Conservation (phyloP, 2,329 filamentous ascomycete genomes). For the Coniella vitis region DNA sequence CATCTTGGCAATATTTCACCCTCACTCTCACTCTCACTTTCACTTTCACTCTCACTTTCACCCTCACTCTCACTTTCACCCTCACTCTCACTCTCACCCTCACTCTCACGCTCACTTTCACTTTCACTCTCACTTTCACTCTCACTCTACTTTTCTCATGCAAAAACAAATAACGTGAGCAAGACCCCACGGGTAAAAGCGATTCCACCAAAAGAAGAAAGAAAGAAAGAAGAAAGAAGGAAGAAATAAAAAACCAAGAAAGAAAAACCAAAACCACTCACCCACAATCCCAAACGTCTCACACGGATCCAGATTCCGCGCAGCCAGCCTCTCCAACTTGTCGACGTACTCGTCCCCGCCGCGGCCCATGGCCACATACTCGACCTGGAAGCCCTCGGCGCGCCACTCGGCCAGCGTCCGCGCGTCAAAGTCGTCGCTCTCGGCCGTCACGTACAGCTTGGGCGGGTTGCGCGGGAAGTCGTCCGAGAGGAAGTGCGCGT, state of each 20-base stretch:
- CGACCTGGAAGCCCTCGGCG: slow-evolving; percentile 36
- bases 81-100: too few species aligned
- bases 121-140: too few species aligned
- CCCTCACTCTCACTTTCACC: too few species aligned
- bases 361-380: slow-evolving; percentile 34
- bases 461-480: slow-evolving; percentile 32
- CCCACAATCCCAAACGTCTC: slow-evolving; percentile 38
- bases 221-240: too few species aligned
- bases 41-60: neutral
- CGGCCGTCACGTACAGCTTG: slow-evolving; percentile 36
- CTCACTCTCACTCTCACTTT: neutral
- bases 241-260: neutral
- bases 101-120: too few species aligned
- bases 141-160: too few species aligned
- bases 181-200: too few species aligned
- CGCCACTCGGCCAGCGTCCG: slow-evolving; percentile 32
- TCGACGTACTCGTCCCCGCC: slow-evolving; percentile 27
- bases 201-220: too few species aligned
- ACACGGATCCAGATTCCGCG: slow-evolving; percentile 30
- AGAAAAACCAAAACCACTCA: slow-evolving; percentile 18
- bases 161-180: too few species aligned
- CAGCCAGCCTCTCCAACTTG: slow-evolving; percentile 29
- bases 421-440: slow-evolving; percentile 35
- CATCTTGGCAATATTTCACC: too few species aligned
- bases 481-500: slow-evolving; percentile 34